Evolutionary conservation across 768 basidiomycete genomes (phyloP), one percentile per base, ranked within the genome.

Genomic region (Auriculariales sp.): DNA sequence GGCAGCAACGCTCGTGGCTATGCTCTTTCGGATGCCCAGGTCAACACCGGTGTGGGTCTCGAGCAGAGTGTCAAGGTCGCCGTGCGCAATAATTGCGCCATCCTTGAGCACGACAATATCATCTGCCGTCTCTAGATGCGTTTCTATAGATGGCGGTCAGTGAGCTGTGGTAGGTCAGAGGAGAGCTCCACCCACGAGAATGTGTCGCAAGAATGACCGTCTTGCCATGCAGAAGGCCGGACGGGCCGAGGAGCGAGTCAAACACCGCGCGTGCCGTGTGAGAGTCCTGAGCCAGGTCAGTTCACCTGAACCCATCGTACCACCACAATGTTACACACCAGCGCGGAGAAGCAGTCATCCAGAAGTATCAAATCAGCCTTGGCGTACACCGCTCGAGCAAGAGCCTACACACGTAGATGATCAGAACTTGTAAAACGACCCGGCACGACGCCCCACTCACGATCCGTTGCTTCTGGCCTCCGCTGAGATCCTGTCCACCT

Each of bases 401-500:
- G 39, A 7, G 39, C 39, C 39, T 44, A 25, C 19, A 7, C n/a
- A n/a, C n/a, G n/a, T 2, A 19, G 19, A 5, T 11, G 17, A 25
- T 19, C 14, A 44, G 15, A 44, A 44, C 27, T 3, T 12, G 15
- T 6, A 15, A 12, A 1, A 5, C n/a, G 1, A 2, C 12, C 22
- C 39, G 12, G 11, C 7, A 24, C 22, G 12, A 12, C 14, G 6
- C 2, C 12, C 9, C 6, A 24, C 39, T 44, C 19, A 44, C 39
- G 22, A 44, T 44, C 4, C 39, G 39, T 19, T 44, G 39, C 39
- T 44, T 44, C 39, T 44, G 39, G 7, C 39, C 39, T 19, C 39
- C 39, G 15, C 46, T 47, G 28, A 47, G 10, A 15, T 15, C 30
- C 17, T 31, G 63, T 12, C 46, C 46, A 57, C 4, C 22, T 28